Percentiles rank a stretch among this genome's conserved stretches.
Evolutionary conservation across 192 early-diverging fungal species (phyloP).

Genomic region (Endogone sp.): DNA sequence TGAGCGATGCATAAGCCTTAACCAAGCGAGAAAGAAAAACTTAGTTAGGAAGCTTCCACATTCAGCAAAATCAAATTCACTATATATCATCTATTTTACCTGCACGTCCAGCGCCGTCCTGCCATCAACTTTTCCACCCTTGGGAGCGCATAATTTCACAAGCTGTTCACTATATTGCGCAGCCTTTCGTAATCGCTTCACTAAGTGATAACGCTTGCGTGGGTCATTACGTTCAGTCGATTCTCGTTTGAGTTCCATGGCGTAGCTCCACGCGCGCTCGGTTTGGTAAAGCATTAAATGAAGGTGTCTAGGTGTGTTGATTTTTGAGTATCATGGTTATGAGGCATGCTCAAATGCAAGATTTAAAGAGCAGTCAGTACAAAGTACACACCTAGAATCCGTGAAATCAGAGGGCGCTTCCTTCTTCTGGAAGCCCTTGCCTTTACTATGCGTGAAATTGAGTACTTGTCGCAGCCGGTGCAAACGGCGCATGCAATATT

Average conservation of each 20-base stretch:
- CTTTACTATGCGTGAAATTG: slow-evolving; percentile 47
- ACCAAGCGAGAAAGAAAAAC: background rate
- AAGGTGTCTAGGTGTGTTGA: slow-evolving; percentile 32
- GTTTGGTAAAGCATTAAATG: slow-evolving; percentile 64
- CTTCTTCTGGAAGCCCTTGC: slow-evolving; percentile 44
- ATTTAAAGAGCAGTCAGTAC: background rate
- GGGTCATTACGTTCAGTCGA: slow-evolving; percentile 50
- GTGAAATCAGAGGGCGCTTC: slow-evolving; percentile 41
- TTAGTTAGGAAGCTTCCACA: no score
- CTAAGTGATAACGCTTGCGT: slow-evolving; percentile 61
- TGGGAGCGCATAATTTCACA: slow-evolving; percentile 37
- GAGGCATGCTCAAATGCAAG: background rate
- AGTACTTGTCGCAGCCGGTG: slow-evolving; percentile 51
- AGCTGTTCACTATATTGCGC: slow-evolving; percentile 45
- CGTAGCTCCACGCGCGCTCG: slow-evolving; percentile 73
- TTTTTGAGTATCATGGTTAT: slow-evolving; percentile 22
- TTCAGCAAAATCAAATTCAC: no score
- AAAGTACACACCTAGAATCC: slow-evolving; percentile 39
- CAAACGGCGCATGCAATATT: slow-evolving; percentile 64
- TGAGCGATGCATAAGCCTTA: slow-evolving; percentile 63
- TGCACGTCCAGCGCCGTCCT: slow-evolving; percentile 53
- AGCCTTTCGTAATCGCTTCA: slow-evolving; percentile 61
- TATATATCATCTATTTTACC: slow-evolving; percentile 22
- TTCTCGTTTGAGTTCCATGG: slow-evolving; percentile 71
- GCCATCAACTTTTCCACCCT: slow-evolving; percentile 41